Evolutionary conservation across 371 early-diverging fungal genomes (phyloP).

Genomic region (Entomophthora muscae): DNA sequence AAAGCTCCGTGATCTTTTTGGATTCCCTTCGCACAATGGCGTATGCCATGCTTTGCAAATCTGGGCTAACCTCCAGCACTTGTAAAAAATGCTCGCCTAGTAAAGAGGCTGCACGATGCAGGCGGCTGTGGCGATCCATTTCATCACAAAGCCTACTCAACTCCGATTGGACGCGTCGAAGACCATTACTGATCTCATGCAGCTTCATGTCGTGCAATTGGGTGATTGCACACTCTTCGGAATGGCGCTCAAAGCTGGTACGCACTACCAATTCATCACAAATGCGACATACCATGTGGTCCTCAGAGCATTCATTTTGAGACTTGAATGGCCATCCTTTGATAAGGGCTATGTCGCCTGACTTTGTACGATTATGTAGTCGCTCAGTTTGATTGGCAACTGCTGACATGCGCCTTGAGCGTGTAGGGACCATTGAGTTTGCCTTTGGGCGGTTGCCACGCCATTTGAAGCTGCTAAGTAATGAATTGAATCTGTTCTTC

Average conservation of each 20-base stretch:
- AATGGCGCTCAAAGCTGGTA: constrained; percentile 29
- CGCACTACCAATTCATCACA: constrained; percentile 40
- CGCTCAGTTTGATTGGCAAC: not conserved
- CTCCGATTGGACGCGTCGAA: constrained; percentile 22
- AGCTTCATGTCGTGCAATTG: constrained; percentile 37
- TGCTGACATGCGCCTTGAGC: not conserved
- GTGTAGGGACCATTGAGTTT: not conserved
- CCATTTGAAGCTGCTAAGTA: not conserved
- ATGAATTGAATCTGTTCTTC: not conserved
- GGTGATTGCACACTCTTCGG: constrained; percentile 33
- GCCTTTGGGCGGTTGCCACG: not conserved
- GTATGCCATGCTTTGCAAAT: not conserved
- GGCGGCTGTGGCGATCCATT: not conserved
- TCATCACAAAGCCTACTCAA: constrained; percentile 14
- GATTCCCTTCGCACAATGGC: not conserved
- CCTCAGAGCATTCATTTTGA: not conserved
- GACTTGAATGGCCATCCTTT: constrained; percentile 5
- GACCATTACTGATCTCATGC: constrained; percentile 26
- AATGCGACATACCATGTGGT: constrained; percentile 37
- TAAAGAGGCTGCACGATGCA: not conserved
- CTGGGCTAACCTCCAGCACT: not conserved
- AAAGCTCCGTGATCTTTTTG: not conserved
- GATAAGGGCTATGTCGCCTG: not conserved
- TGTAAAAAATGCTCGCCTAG: not conserved
- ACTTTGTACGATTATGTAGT: constrained; percentile 2